Evolutionary conservation across 768 basidiomycete genomes (phyloP), one percentile per base, ranked within the genome.

Genomic region (Amanita polypyramis): DNA sequence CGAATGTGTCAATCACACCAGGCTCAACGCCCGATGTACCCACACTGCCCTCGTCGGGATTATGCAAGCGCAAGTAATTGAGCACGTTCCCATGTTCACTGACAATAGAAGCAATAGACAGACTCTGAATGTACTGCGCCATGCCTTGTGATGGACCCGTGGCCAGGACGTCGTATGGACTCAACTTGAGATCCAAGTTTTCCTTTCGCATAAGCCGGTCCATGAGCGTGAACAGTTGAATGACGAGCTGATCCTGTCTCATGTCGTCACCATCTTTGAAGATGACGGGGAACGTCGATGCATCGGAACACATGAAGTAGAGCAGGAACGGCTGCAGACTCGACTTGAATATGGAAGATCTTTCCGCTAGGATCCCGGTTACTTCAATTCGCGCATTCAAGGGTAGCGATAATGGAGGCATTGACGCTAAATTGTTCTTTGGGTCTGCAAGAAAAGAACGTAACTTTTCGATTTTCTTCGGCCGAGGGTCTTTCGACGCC

Each of bases 211-310:
- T 66, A 20, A 99, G 65, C 41, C 87, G 75, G 60, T 99, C 93
- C 96, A 99, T 99, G 21, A 99, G 78, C 12, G 93, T 96, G 64
- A 99, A 94, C n/a, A 98, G 73, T 63, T 99, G 96, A 43, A 98
- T 85, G 21, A 98, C 94, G 32, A 99, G 79, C 62, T 99, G 96
- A 61, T 99, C 96, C 63, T 99, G 96, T 17, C 96, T 82, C 75
- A 98, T 85, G 60, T 99, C 96, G 60, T 98, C 96, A 11, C 96
- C 96, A 55, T 97, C 94, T 65, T 98, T 99, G 75, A 98, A 97
- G 51, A 99, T 98, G 44, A 97, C 77, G 0, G 94, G 88, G 63
- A 86, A 98, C 60, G 93, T 88, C 12, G 80, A 75, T 8, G 87
- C 83, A 49, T 90, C 85, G 8, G 80, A 70, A 55, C 87, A 86